phyloP scores from a whole-genome alignment of 169 alveolate genomes.

The Plasmodium fragile region DNA sequence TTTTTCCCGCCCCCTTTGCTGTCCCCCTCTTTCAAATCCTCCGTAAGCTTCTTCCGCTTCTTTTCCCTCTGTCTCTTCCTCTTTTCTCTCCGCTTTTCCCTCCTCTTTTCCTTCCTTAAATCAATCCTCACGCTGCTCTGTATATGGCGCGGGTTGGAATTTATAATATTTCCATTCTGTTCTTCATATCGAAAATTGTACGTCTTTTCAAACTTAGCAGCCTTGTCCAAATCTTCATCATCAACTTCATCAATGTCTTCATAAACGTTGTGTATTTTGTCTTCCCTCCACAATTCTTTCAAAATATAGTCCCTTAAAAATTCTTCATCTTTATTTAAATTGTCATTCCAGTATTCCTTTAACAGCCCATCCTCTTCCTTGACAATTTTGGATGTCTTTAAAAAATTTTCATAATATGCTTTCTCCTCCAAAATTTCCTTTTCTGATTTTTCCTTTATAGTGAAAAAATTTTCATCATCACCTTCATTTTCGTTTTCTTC shows the following conservation, averaged over 20 bases:
- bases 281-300: slow-evolving; percentile 88
- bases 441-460: slow-evolving; percentile 78
- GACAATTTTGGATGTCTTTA: slow-evolving; percentile 14
- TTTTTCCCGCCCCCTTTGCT: background rate
- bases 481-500: slow-evolving; percentile 27
- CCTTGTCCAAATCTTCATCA: slow-evolving; percentile 81
- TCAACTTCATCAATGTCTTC: slow-evolving; percentile 79
- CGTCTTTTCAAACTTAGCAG: slow-evolving; percentile 82
- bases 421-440: slow-evolving; percentile 43
- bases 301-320: slow-evolving; percentile 85
- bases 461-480: slow-evolving; percentile 74
- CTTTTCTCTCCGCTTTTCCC: slow-evolving; percentile 46
- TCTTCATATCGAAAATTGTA: slow-evolving; percentile 80
- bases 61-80: background rate
- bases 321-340: slow-evolving; percentile 82
- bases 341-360: slow-evolving; percentile 77
- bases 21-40: slow-evolving; percentile 11
- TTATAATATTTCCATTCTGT: slow-evolving; percentile 24
- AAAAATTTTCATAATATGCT: slow-evolving; percentile 42
- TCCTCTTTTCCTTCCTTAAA: slow-evolving; percentile 28
- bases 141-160: slow-evolving; percentile 51
- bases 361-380: slow-evolving; percentile 69
- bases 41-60: slow-evolving; percentile 14
- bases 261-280: slow-evolving; percentile 71
- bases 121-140: slow-evolving; percentile 35